Percentiles rank a stretch among this genome's conserved stretches.
These are phyloP conservation scores for Crucihimalaya himalaica DNA, from an alignment of 345 rosid genomes.

Conservation along the genomic window DNA sequence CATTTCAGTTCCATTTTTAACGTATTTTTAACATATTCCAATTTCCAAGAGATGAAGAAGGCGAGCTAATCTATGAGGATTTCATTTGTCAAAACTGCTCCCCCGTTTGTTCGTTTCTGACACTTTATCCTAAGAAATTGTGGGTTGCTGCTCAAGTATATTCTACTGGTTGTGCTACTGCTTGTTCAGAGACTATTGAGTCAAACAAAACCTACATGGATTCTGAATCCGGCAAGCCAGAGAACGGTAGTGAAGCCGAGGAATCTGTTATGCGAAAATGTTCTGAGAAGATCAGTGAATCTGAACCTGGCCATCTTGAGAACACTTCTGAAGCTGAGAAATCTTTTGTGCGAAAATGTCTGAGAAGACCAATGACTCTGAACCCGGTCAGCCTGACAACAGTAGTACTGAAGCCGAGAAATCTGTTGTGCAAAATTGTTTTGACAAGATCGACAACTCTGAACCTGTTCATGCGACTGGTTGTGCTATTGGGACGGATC, in stretches of 20 bases:
- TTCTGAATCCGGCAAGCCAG: slow-evolving; percentile 46
- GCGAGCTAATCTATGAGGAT: slow-evolving; percentile 84
- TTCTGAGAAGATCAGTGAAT: slow-evolving; percentile 43
- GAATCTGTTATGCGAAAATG: slow-evolving; percentile 47
- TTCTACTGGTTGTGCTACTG: slow-evolving; percentile 30
- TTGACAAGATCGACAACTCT: slow-evolving; percentile 41
- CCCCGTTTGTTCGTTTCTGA: slow-evolving; percentile 64
- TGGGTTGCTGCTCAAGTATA: slow-evolving; percentile 50
- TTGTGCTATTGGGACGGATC: slow-evolving; percentile 52
- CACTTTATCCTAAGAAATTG: slow-evolving; percentile 60
- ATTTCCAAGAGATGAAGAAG: slow-evolving; percentile 89
- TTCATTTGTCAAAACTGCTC: slow-evolving; percentile 85
- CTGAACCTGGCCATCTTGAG: slow-evolving; percentile 48
- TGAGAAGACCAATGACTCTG: slow-evolving; percentile 41
- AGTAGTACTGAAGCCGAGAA: slow-evolving; percentile 35
- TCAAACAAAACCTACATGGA: slow-evolving; percentile 44
- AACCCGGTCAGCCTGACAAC: slow-evolving; percentile 47
- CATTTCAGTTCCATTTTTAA: background rate
- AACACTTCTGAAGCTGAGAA: slow-evolving; percentile 36
- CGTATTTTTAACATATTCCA: slow-evolving; percentile 58
- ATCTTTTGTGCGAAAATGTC: slow-evolving; percentile 51
- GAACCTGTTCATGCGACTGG: slow-evolving; percentile 21
- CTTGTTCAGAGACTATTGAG: slow-evolving; percentile 55
- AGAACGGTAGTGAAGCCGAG: slow-evolving; percentile 38
- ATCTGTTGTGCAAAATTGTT: slow-evolving; percentile 49